Evolutionary conservation across 2,329 filamentous ascomycete species (phyloP).

Genomic region (Stachybotrys elegans): DNA sequence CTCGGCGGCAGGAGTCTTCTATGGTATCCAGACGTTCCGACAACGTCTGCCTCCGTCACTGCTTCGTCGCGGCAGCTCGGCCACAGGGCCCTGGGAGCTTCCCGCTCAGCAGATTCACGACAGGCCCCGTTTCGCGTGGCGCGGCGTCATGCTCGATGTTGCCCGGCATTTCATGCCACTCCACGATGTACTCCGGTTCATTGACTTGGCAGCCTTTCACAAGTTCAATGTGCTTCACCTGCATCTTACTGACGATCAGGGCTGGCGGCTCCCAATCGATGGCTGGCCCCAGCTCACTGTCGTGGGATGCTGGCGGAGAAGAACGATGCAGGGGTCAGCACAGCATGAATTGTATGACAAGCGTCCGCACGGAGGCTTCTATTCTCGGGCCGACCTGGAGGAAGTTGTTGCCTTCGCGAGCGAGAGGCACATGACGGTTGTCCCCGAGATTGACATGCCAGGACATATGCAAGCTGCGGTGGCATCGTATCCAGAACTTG

Average conservation of each 20-base stretch:
- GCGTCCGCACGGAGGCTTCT: constrained; percentile 11
- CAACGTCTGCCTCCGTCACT: constrained; percentile 8
- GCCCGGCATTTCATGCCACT: constrained; percentile 15
- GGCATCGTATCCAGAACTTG: constrained; percentile 14
- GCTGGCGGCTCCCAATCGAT: constrained; percentile 11
- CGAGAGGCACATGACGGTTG: constrained; percentile 11
- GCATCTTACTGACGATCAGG: constrained; percentile 13
- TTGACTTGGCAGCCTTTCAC: constrained; percentile 11
- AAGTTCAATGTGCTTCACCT: constrained; percentile 12
- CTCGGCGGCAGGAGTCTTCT: constrained; percentile 7
- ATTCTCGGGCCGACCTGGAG: constrained; percentile 9
- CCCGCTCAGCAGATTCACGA: constrained; percentile 8
- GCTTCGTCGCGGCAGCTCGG: constrained; percentile 3
- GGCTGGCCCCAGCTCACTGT: constrained; percentile 9
- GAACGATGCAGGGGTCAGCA: constrained; percentile 9
- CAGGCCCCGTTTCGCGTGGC: constrained; percentile 11
- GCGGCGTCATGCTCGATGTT: constrained; percentile 14
- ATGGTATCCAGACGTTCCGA: constrained; percentile 10
- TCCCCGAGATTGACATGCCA: constrained; percentile 15
- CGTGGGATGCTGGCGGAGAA: constrained; percentile 10
- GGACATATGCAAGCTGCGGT: constrained; percentile 15
- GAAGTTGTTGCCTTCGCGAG: constrained; percentile 10
- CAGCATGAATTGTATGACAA: constrained; percentile 8
- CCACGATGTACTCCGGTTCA: constrained; percentile 12
- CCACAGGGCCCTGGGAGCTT: constrained; percentile 8